These are phyloP conservation scores for Boletus subparvulus DNA, from an alignment of 768 basidiomycete genomes.

Conservation along the genomic window DNA sequence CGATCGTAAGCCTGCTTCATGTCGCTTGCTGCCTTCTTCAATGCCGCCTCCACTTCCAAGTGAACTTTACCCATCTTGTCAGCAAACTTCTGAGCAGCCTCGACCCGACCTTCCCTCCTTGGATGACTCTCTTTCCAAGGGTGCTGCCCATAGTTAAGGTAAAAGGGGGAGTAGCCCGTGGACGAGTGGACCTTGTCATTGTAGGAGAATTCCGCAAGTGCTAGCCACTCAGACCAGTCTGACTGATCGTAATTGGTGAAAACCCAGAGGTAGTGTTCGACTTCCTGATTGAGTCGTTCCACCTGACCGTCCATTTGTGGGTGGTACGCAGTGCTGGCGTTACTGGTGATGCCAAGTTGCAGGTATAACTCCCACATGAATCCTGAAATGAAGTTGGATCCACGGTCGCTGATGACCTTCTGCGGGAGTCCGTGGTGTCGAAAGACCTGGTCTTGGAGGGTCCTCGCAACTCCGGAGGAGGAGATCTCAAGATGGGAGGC, in stretches of 20 bases:
- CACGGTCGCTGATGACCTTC: slow-evolving; percentile 26
- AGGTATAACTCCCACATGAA: slow-evolving; percentile 34
- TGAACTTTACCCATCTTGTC: neutral
- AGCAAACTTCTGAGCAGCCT: slow-evolving; percentile 13
- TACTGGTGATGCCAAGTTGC: slow-evolving; percentile 32
- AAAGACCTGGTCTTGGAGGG: slow-evolving; percentile 23
- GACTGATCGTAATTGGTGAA: slow-evolving; percentile 34
- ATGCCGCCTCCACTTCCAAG: neutral
- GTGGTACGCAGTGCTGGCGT: slow-evolving; percentile 43
- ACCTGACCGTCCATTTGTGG: slow-evolving; percentile 45
- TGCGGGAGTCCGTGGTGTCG: slow-evolving; percentile 26
- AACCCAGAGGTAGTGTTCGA: slow-evolving; percentile 40
- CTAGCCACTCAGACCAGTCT: slow-evolving; percentile 36
- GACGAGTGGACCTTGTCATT: slow-evolving; percentile 32
- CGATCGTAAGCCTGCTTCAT: slow-evolving; percentile 28
- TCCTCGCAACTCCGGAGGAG: slow-evolving; percentile 15
- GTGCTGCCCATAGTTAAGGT: slow-evolving; percentile 13
- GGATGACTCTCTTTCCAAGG: slow-evolving; percentile 10
- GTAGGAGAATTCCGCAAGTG: slow-evolving; percentile 35
- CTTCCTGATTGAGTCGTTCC: slow-evolving; percentile 39
- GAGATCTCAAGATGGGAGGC: slow-evolving; percentile 19
- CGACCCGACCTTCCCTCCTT: neutral
- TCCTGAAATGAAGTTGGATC: too few species aligned
- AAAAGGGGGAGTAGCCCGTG: slow-evolving; percentile 29
- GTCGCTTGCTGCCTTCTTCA: slow-evolving; percentile 20